Conservation (phyloP, 768 basidiomycete species). For the Psilocybe sp. region DNA sequence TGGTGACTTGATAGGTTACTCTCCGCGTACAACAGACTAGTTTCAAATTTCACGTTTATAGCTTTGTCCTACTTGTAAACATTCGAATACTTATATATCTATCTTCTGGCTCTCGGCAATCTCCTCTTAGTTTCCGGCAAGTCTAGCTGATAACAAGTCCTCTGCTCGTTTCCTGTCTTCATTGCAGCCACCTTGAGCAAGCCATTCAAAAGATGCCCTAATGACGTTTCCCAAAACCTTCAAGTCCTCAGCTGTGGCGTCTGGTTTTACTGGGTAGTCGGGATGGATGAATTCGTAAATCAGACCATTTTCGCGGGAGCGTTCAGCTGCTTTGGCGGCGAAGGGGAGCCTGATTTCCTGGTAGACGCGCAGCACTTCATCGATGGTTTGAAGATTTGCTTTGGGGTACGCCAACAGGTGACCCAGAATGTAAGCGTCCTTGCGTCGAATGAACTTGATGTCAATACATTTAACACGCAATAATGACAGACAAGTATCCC, state of each 20-base stretch:
- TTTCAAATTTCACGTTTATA: too few relatives aligned
- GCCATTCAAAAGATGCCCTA: neutral
- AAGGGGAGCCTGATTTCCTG: neutral
- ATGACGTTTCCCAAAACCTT: neutral
- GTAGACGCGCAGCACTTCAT: neutral
- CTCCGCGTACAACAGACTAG: too few relatives aligned
- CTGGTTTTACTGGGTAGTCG: neutral
- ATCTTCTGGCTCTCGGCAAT: too few relatives aligned
- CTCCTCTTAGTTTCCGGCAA: too few relatives aligned
- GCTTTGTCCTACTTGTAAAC: too few relatives aligned
- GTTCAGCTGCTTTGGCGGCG: neutral
- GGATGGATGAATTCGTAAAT: conserved; percentile 5
- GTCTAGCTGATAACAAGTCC: too few relatives aligned
- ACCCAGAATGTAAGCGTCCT: conserved; percentile 5
- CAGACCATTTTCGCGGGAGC: neutral
- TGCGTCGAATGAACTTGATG: neutral
- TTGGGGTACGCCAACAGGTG: neutral
- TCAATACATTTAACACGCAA: neutral
- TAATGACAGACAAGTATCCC: neutral
- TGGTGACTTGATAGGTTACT: too few relatives aligned
- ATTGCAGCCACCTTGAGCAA: neutral
- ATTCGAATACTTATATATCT: too few relatives aligned
- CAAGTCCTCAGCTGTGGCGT: neutral
- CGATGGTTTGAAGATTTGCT: neutral
- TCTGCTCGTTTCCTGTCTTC: neutral